Percentiles rank a stretch among this genome's conserved stretches.
These are phyloP conservation scores for Coniochaeta pulveracea DNA, from an alignment of 2,329 filamentous ascomycete genomes.

Conservation along the genomic window DNA sequence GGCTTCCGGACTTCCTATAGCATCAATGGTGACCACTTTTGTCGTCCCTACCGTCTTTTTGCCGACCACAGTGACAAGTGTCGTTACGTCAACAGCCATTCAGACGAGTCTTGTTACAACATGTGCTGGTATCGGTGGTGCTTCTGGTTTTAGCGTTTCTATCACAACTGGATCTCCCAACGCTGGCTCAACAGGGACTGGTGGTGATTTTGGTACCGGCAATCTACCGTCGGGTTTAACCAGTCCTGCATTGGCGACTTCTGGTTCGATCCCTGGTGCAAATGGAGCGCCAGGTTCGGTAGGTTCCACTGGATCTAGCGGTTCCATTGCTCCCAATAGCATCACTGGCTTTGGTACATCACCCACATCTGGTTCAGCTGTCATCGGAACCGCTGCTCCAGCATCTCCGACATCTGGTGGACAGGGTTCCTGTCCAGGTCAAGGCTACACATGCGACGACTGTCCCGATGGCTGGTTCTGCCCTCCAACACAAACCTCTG, in stretches of 20 bases:
- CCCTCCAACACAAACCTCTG: slow-evolving; percentile 21
- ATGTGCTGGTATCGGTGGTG: neutral
- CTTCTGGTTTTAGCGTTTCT: too few relatives aligned
- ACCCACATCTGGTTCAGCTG: neutral
- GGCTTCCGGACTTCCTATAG: neutral
- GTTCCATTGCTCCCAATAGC: too few relatives aligned
- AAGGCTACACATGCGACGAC: slow-evolving; percentile 23
- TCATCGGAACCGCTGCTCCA: slow-evolving; percentile 1
- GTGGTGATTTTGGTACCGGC: too few relatives aligned
- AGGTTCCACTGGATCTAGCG: too few relatives aligned
- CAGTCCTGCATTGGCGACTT: too few relatives aligned
- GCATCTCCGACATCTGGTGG: slow-evolving; percentile 4
- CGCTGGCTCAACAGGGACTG: too few relatives aligned
- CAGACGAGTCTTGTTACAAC: neutral
- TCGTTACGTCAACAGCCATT: neutral
- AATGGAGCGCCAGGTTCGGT: too few relatives aligned
- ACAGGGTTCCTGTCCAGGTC: slow-evolving; percentile 21
- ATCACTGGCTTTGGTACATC: too few relatives aligned
- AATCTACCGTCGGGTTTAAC: too few relatives aligned
- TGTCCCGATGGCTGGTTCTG: slow-evolving; percentile 25
- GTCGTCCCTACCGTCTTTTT: slow-evolving; percentile 1
- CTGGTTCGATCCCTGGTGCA: too few relatives aligned
- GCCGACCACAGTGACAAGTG: neutral
- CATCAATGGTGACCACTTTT: too few relatives aligned
- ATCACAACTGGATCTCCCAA: too few relatives aligned